A percentile compares a stretch with the other conserved stretches of the same genome.
Conservation (phyloP, 352 stramenopile genomes). For the Globisporangium nodosum region DNA sequence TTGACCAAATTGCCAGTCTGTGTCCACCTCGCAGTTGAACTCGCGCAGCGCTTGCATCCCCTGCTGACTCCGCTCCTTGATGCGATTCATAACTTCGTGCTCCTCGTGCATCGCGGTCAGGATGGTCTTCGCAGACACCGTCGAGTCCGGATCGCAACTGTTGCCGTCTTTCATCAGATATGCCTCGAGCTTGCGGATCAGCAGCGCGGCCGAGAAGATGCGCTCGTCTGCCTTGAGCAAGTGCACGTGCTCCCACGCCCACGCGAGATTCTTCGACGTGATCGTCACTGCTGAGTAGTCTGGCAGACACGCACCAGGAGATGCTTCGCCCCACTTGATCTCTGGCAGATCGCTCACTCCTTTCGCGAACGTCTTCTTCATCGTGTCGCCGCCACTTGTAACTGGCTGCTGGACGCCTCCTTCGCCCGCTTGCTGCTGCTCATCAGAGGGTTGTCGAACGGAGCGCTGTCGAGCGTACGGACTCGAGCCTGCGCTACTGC, state of each 20-base stretch:
- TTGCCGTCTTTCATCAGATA: slow-evolving; percentile 32
- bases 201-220: slow-evolving; percentile 57
- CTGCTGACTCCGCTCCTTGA: slow-evolving; percentile 46
- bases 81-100: slow-evolving; percentile 35
- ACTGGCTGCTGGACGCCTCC: background rate
- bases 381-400: background rate
- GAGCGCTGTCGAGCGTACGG: slow-evolving; percentile 8
- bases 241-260: slow-evolving; percentile 70
- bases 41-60: slow-evolving; percentile 55
- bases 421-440: background rate
- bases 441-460: slow-evolving; percentile 13
- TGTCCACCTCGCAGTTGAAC: slow-evolving; percentile 57
- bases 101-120: slow-evolving; percentile 52
- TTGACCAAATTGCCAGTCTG: slow-evolving; percentile 74
- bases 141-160: slow-evolving; percentile 2
- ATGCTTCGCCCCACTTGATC: slow-evolving; percentile 11
- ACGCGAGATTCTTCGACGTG: slow-evolving; percentile 43
- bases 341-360: background rate
- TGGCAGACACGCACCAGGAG: slow-evolving; percentile 19
- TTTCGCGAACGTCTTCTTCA: background rate
- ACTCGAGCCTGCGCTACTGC: slow-evolving; percentile 15
- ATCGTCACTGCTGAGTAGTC: slow-evolving; percentile 59
- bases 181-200: slow-evolving; percentile 65
- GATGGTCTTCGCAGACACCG: slow-evolving; percentile 21
- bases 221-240: slow-evolving; percentile 63